Base-by-base conservation (phyloP, 2,329 filamentous ascomycete species). In the Furcasterigmium furcatum region DNA sequence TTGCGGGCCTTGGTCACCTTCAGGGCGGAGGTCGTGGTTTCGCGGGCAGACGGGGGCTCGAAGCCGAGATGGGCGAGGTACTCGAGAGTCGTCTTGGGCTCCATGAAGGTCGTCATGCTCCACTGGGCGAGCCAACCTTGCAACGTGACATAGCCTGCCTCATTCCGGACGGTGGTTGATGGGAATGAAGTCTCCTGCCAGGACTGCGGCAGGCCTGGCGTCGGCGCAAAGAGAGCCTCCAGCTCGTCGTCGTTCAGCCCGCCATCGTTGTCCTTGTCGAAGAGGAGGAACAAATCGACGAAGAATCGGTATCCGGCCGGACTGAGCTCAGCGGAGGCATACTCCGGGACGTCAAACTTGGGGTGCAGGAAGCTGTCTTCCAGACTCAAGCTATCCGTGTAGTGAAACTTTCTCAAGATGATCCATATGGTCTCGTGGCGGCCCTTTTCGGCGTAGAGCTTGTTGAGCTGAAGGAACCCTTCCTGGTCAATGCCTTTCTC, bases 101-200 rank as follows among this genome's bases (percentile, higher is more conserved):
- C 91, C 49, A 95, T 83, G 58, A 97, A 99, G 0, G 94, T 99
- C 1, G 94, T 99, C 94, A 99, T 99, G 63, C 91, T 96, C 94
- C 94, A 99, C 59, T 99, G 94, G 4, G 94, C 94, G 30, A 99
- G 80, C 94, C 94, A 99, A 2, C 94, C 94, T 65, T 99, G 94
- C 4, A 99, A 74, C 2, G 94, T 99, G 50, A 99, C 91, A 62
- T 97, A 83, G 0, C 94, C 94, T 9, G 89, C 90, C 66, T 99
- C 94, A 60, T 96, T 97, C 35, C 90, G 85, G 16, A 97, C 92
- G 0, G 94, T 96, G 20, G 90, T 95, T 1, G 88, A 91, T 2
- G 94, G 94, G 59, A 99, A 99, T 1, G 83, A 88, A 1, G 87
- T 87, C 52, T 96, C 91, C 1, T 83, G 73, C 94, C 94, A 99